Percentiles rank a stretch among this genome's conserved stretches.
Evolutionary conservation across 805 yeast species (phyloP).

Genomic region (Danielozyma ontarioensis): DNA sequence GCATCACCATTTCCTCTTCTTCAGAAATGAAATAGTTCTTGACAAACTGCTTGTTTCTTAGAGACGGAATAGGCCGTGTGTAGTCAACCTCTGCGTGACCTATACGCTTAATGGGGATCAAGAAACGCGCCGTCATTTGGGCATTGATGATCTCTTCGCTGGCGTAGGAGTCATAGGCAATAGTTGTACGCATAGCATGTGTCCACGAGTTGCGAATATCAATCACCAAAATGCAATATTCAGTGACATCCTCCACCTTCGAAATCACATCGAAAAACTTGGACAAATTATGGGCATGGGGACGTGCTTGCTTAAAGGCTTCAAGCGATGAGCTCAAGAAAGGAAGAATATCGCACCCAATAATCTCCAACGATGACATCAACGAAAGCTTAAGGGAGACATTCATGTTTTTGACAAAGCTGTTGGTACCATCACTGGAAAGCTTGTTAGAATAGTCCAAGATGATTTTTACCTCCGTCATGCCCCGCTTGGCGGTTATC

Average conservation of each 20-base stretch:
- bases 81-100: constrained; percentile 37
- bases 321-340: constrained; percentile 27
- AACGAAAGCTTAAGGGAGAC: constrained; percentile 71
- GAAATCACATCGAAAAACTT: constrained; percentile 25
- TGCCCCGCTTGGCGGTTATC: constrained; percentile 67
- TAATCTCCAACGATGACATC: constrained; percentile 66
- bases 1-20: constrained; percentile 52
- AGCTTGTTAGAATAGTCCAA: constrained; percentile 54
- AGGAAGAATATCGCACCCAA: constrained; percentile 72
- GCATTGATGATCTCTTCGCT: constrained; percentile 22
- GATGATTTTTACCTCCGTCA: constrained; percentile 57
- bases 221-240: constrained; percentile 59
- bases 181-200: neutral
- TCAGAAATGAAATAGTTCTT: constrained; percentile 48
- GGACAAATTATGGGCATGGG: constrained; percentile 13
- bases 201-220: constrained; percentile 84
- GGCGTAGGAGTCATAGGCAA: neutral
- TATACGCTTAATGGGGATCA: constrained; percentile 66
- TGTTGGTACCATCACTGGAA: constrained; percentile 10
- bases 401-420: constrained; percentile 49
- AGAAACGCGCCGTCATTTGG: constrained; percentile 42
- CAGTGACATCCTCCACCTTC: constrained; percentile 28
- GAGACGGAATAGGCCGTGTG: constrained; percentile 60
- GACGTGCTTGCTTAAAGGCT: constrained; percentile 7
- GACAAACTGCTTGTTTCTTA: constrained; percentile 66